These are phyloP conservation scores for Claviceps sp. DNA, from an alignment of 2,329 filamentous ascomycete species.

Conservation along the genomic window DNA sequence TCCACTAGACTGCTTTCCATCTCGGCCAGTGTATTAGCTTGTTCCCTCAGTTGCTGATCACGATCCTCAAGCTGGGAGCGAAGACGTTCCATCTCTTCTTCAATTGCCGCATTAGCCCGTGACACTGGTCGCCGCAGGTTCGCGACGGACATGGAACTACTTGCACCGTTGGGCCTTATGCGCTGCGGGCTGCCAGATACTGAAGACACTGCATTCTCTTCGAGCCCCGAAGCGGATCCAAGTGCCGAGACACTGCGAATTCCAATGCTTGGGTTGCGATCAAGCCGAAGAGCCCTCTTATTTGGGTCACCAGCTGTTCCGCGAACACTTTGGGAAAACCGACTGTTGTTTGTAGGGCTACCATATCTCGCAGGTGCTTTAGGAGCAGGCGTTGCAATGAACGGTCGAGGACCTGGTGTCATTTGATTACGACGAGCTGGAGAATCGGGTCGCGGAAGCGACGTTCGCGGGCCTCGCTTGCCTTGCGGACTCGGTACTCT, in stretches of 20 bases:
- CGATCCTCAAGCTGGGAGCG: slow-evolving; percentile 66
- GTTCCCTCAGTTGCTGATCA: slow-evolving; percentile 78
- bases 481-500: slow-evolving; percentile 58
- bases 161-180: slow-evolving; percentile 38
- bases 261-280: slow-evolving; percentile 37
- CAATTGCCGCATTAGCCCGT: slow-evolving; percentile 39
- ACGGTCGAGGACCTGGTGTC: slow-evolving; percentile 44
- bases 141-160: slow-evolving; percentile 42
- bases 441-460: slow-evolving; percentile 78
- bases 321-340: slow-evolving; percentile 51
- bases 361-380: slow-evolving; percentile 21
- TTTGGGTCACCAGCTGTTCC: slow-evolving; percentile 47
- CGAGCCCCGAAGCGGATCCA: slow-evolving; percentile 36
- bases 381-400: slow-evolving; percentile 31
- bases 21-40: slow-evolving; percentile 67
- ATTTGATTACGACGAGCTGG: slow-evolving; percentile 59
- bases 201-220: slow-evolving; percentile 38
- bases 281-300: slow-evolving; percentile 36
- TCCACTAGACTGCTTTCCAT: slow-evolving; percentile 86
- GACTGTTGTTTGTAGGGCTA: slow-evolving; percentile 31
- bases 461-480: slow-evolving; percentile 54
- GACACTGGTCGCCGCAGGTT: slow-evolving; percentile 40
- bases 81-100: slow-evolving; percentile 62
- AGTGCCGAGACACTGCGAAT: slow-evolving; percentile 48
- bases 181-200: slow-evolving; percentile 35